Conservation (phyloP, 306 rosid species). For the Ceratonia siliqua region DNA sequence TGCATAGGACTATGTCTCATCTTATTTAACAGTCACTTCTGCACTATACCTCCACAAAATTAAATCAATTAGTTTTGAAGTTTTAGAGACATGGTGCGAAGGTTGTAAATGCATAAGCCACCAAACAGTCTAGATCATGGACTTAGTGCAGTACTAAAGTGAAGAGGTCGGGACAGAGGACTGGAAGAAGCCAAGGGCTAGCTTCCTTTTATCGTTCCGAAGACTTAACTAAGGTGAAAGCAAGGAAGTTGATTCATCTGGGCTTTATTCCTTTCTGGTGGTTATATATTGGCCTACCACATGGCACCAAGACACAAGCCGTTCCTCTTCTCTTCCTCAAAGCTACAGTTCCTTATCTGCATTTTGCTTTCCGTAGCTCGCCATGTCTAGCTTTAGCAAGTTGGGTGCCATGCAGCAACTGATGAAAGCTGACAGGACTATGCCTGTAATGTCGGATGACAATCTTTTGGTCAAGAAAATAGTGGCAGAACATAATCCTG, state of each 20-base stretch:
- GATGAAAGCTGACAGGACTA: slow-evolving; percentile 36
- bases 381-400: slow-evolving; percentile 41
- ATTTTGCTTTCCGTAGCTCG: slow-evolving; percentile 22
- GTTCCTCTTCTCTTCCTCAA: slow-evolving; percentile 9
- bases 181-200: slow-evolving; percentile 27
- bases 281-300: slow-evolving; percentile 34
- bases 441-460: slow-evolving; percentile 52
- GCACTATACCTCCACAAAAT: background rate
- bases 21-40: background rate
- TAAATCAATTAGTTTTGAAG: background rate
- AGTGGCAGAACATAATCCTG: slow-evolving; percentile 50
- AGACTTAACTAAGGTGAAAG: slow-evolving; percentile 42
- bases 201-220: slow-evolving; percentile 31
- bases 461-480: slow-evolving; percentile 47
- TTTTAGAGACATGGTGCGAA: background rate
- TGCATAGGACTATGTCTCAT: background rate
- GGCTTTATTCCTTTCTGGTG: slow-evolving; percentile 47
- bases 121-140: background rate
- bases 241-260: slow-evolving; percentile 53
- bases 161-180: slow-evolving; percentile 28
- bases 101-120: background rate
- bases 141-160: slow-evolving; percentile 26
- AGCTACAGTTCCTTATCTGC: background rate
- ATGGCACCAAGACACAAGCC: slow-evolving; percentile 29
- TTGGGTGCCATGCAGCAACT: slow-evolving; percentile 44